Conservation (phyloP, 257 asterid species). For the Scutellaria galericulata region DNA sequence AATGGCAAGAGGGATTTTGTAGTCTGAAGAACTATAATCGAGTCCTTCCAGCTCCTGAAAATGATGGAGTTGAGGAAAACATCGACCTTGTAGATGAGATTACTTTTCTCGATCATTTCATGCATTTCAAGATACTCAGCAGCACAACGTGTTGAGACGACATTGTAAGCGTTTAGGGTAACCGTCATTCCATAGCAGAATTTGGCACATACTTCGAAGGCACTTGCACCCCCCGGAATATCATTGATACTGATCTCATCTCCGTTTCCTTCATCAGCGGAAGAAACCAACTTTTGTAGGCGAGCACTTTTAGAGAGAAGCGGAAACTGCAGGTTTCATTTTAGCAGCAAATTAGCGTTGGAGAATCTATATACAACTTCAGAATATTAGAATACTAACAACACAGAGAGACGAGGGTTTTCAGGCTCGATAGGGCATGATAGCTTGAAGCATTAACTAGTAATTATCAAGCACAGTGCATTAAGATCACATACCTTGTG, state of each 20-base stretch:
- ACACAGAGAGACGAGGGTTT: not conserved
- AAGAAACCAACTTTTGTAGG: conserved; percentile 73
- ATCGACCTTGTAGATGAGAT: conserved; percentile 84
- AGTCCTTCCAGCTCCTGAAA: conserved; percentile 95
- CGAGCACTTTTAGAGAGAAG: conserved; percentile 83
- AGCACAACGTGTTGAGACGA: conserved; percentile 81
- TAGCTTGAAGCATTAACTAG: not conserved
- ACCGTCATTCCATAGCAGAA: conserved; percentile 92
- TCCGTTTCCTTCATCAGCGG: conserved; percentile 55
- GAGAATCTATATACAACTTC: no score
- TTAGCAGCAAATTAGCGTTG: conserved; percentile 21
- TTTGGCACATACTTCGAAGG: conserved; percentile 90
- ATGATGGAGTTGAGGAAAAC: conserved; percentile 82
- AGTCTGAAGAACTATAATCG: conserved; percentile 84
- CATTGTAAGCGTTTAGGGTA: conserved; percentile 83
- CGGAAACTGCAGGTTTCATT: conserved; percentile 67
- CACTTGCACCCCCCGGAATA: conserved; percentile 83
- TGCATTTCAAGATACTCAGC: conserved; percentile 94
- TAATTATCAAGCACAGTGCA: not conserved
- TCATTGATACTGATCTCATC: conserved; percentile 71
- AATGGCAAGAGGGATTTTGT: conserved; percentile 56
- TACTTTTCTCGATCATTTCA: conserved; percentile 81
- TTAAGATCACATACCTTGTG: conserved; percentile 74
- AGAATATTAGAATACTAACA: not conserved
- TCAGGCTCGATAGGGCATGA: not conserved